Base-by-base conservation (phyloP, 306 rosid species). In the Arachis stenosperma region DNA sequence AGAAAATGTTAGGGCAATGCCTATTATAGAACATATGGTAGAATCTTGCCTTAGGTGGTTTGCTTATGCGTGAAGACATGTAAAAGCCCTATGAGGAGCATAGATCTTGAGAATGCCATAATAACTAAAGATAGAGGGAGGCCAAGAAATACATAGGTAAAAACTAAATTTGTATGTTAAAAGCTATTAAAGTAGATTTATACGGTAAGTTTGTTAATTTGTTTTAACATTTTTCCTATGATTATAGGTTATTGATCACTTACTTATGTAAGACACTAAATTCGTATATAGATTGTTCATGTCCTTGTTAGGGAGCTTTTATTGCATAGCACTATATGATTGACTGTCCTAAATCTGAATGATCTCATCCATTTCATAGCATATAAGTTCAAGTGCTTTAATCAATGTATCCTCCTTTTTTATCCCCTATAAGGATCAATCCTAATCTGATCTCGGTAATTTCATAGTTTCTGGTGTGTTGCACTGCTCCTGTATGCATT, bases 241-340 rank as follows among this genome's bases (percentile, higher is more conserved):
- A 33, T 33, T 33, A 33, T 33, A 33, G 37, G 37, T 33, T 33
- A 33, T 33, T 33, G 37, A 33, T 33, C 27, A 22, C 27, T 22
- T 22, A 33, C 4, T 2, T 33, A 2, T 33, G 37, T 33, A 33
- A 33, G 37, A 4, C 37, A 33, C 4, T 2, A 2, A 33, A 33
- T 33, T 33, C 37, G 2, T 2, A 70, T 75, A 37, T 70, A 40
- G 56, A 15, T 78, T 39, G 67, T 71, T 83, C 44, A 7, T 53
- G 59, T 61, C 58, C 68, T 70, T 65, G 51, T 44, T 74, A 41
- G 63, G 53, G 64, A 70, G 8, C 61, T 60, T 66, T 61, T 73
- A 60, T 61, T 27, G 51, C 43, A 61, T 57, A 36, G 67, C 65
- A 48, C 53, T 70, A 70, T 15, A 57, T 57, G 52, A 50, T 57